Evolutionary conservation across 129 eudicot species (phyloP).

Genomic region (sunflower (Helianthus annuus)): HanXRQr2.0-SUNRISE NC_035443.2:160488533-160489032

Average conservation of each 20-base stretch:
- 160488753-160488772: slow-evolving; percentile 95
- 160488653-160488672: no score
- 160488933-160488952: not conserved
- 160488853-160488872: slow-evolving; percentile 95
- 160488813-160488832: slow-evolving; percentile 77
- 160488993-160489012: slow-evolving; percentile 49
- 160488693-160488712: no score
- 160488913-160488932: not conserved
- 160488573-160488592: no score
- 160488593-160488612: no score
- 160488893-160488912: slow-evolving; percentile 70
- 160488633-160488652: no score
- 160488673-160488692: no score
- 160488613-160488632: no score
- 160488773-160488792: slow-evolving; percentile 98
- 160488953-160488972: not conserved
- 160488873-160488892: slow-evolving; percentile 90
- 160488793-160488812: slow-evolving; percentile 86
- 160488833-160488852: slow-evolving; percentile 94
- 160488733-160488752: not conserved
- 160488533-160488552: no score
- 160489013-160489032: slow-evolving; percentile 88
- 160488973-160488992: not conserved
- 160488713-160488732: no score
- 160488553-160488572: no score